These are phyloP conservation scores for Nyctanthes arbortristis DNA, from an alignment of 257 asterid species.

Conservation along the genomic window DNA sequence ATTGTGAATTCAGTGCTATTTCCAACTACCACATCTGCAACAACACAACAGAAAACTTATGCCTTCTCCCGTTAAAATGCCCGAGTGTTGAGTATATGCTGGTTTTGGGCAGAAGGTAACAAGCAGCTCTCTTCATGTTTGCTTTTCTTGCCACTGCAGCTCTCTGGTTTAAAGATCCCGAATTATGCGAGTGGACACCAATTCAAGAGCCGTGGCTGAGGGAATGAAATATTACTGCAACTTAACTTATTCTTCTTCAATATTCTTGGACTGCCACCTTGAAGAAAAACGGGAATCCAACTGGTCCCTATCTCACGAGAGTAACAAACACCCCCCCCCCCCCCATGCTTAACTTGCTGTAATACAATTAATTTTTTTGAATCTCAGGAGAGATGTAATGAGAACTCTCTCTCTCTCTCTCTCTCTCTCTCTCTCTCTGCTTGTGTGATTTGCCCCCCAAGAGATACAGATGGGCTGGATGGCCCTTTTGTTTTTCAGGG, in stretches of 20 bases:
- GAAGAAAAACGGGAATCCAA: not conserved
- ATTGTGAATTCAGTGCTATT: no score
- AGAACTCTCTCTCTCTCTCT: not conserved
- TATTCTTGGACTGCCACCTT: conserved; percentile 22
- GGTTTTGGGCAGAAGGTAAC: no score
- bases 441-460: no score
- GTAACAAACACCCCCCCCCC: no score
- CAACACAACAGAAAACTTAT: no score
- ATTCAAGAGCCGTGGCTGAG: conserved; percentile 69
- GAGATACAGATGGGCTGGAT: no score
- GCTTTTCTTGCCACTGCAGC: conserved; percentile 38
- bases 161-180: conserved; percentile 81
- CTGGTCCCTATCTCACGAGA: conserved; percentile 12
- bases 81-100: no score
- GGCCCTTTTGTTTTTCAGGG: no score
- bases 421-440: no score
- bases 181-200: conserved; percentile 63
- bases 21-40: not conserved
- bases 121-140: not conserved
- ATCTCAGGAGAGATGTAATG: not conserved
- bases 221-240: conserved; percentile 39
- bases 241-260: conserved; percentile 15
- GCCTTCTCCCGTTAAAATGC: no score
- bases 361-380: not conserved
- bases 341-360: not conserved